Evolutionary conservation across 2,329 filamentous ascomycete genomes (phyloP).

Genomic region (Colletotrichum australisinense): DNA sequence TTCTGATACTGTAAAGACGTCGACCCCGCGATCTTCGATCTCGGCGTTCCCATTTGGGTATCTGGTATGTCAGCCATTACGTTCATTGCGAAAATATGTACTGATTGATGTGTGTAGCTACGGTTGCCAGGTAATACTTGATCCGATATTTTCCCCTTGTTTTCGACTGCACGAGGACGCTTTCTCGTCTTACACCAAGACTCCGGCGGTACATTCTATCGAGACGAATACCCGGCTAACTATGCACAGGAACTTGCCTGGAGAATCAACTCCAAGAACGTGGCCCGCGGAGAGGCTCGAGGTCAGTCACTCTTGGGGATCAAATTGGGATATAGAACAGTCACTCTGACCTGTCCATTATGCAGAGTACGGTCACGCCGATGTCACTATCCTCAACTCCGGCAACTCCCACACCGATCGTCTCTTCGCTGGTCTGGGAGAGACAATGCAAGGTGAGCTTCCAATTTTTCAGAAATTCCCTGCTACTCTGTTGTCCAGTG

Average conservation of each 20-base stretch:
- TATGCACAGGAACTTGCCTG: conserved; percentile 80
- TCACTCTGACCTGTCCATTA: conserved; percentile 39
- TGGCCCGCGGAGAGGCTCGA: conserved; percentile 73
- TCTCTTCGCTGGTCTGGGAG: conserved; percentile 80
- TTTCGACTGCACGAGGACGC: not conserved
- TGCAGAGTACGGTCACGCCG: conserved; percentile 37
- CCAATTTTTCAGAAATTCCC: not conserved
- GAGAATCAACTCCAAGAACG: conserved; percentile 65
- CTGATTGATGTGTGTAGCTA: conserved; percentile 2
- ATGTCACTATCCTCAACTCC: conserved; percentile 70
- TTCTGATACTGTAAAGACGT: conserved; percentile 60
- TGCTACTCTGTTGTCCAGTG: not conserved
- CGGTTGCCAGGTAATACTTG: conserved; percentile 16
- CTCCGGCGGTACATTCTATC: too few species aligned
- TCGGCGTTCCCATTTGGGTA: conserved; percentile 71
- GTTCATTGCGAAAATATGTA: not conserved
- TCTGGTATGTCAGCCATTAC: conserved; percentile 64
- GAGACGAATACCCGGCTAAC: not conserved
- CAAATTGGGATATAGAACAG: not conserved
- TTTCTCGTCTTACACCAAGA: not conserved
- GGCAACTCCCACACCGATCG: conserved; percentile 69
- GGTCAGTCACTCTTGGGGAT: conserved; percentile 21
- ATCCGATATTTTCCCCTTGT: not conserved
- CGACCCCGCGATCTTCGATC: conserved; percentile 83
- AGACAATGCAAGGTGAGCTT: conserved; percentile 65